A percentile compares a stretch with the other conserved stretches of the same genome.
Evolutionary conservation across 257 asterid species (phyloP).

Genomic region (Handroanthus guayacan): DNA sequence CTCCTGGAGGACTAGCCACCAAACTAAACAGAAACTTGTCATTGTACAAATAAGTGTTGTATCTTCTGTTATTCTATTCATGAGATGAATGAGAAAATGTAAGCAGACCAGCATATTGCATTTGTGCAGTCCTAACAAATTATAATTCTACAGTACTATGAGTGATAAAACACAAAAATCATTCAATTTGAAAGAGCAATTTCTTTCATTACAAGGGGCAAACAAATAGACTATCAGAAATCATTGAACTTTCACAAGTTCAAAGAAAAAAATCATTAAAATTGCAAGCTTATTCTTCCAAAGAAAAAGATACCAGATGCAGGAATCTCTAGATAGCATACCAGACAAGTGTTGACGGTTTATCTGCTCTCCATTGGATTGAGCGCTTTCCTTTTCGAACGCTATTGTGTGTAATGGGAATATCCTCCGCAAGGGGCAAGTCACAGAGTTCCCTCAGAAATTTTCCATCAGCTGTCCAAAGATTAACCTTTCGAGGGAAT

Average conservation of each 20-base stretch:
- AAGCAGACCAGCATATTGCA: conserved; percentile 1
- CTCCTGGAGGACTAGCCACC: background rate
- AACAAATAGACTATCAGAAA: conserved; percentile 1
- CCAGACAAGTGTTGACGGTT: conserved; percentile 92
- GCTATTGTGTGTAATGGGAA: conserved; percentile 86
- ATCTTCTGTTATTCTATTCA: conserved; percentile 11
- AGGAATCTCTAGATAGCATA: conserved; percentile 46
- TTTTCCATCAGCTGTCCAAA: conserved; percentile 87
- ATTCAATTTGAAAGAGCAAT: conserved; percentile 2
- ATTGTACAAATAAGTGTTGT: background rate
- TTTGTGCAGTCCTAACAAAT: conserved; percentile 23
- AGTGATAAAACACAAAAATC: background rate
- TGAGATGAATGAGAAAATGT: background rate
- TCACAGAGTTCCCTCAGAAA: conserved; percentile 88
- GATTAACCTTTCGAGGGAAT: conserved; percentile 83
- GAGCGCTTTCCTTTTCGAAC: conserved; percentile 93
- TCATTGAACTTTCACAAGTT: conserved; percentile 8
- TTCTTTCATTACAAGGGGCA: background rate
- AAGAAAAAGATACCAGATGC: conserved; percentile 20
- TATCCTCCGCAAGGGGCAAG: conserved; percentile 95
- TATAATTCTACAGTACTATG: background rate
- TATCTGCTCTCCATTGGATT: conserved; percentile 91
- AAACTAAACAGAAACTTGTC: conserved; percentile 15
- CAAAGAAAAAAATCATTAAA: background rate
- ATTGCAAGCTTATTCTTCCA: conserved; percentile 25